A percentile compares a stretch with the other conserved stretches of the same genome.
These are phyloP conservation scores for Micractinium sp. DNA, from an alignment of 139 green algal species.

Conservation along the genomic window DNA sequence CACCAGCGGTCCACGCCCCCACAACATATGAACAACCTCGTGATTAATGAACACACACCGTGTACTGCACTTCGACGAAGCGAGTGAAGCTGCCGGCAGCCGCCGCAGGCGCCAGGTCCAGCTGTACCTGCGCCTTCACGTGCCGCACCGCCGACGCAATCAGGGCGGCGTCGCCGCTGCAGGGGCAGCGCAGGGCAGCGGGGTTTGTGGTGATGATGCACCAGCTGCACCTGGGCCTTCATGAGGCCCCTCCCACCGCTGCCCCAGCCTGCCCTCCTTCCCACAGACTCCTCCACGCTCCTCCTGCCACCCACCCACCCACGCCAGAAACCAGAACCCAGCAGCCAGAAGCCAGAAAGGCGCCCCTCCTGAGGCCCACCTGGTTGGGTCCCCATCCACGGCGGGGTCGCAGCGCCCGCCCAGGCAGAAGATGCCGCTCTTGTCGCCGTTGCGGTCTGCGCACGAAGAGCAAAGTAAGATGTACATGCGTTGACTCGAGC, in stretches of 20 bases:
- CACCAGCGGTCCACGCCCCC: neutral
- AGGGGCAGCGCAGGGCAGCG: neutral
- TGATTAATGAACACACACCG: neutral
- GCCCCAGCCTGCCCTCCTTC: neutral
- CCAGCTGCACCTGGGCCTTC: no score
- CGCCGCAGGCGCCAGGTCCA: slow-evolving; percentile 54
- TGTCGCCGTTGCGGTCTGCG: slow-evolving; percentile 41
- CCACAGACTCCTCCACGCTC: neutral
- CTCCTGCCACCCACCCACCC: neutral
- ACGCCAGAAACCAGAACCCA: neutral
- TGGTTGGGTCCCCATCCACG: slow-evolving; percentile 63
- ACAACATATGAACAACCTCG: neutral
- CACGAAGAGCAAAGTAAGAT: neutral
- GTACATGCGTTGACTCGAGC: neutral
- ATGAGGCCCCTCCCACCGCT: neutral
- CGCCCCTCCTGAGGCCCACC: no score
- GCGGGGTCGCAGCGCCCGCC: slow-evolving; percentile 66
- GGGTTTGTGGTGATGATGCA: no score
- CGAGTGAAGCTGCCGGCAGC: slow-evolving; percentile 64
- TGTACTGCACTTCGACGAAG: slow-evolving; percentile 76
- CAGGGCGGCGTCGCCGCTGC: slow-evolving; percentile 60
- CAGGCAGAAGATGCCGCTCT: slow-evolving; percentile 65
- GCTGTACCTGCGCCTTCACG: slow-evolving; percentile 51
- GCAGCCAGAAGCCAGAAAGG: no score
- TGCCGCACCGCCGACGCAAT: slow-evolving; percentile 60